Evolutionary conservation across 192 early-diverging fungal species (phyloP), one percentile per base, ranked within the genome.

Genomic region (Mortierella hygrophila): DNA sequence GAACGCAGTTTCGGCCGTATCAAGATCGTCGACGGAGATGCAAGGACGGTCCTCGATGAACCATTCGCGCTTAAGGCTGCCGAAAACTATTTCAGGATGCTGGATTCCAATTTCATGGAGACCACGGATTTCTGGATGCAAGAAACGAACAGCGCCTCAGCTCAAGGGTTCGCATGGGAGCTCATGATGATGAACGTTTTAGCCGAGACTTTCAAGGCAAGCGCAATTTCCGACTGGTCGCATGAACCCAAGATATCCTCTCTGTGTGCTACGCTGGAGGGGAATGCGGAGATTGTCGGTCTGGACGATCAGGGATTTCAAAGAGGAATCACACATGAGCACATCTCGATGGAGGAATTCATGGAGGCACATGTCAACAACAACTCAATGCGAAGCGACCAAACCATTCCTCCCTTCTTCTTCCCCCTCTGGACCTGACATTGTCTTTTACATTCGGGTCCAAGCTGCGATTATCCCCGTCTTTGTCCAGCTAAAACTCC

Each of bases 351-450:
- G 70, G 70, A 79, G 38, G 78, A 57, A 9, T 72, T 79, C 26
- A 72, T 79, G 69, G 41, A 79, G 1, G 70, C 78, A 6, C 78
- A 79, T 29, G 29, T 72, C 70, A 65, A 79, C 55, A 57, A 42
- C 23, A 21, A 20, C 21, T 72, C 78, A 21, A 2, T 65, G 32
- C 55, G 55, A 2, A 21, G 42, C 10, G 70, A 41, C 40, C 23
- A 16, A 1, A 10, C 78, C 16, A 70, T 72, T 29, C 70, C 78
- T 16, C 70, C 78, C 6, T 79, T 72, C 70, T 72, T 79, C 70
- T 79, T 79, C 41, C 78, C 54, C 78, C 37, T 79, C 26, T 20
- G 78, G 78, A 72, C 54, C 70, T 15, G 78, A 79, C 40, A 63
- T 79, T 52, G 49, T 79, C 10, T 79, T 79, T 72, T 65, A 11